A percentile compares a stretch with the other conserved stretches of the same genome.
These are phyloP conservation scores for Wolfiporia cocos DNA, from an alignment of 1,284 basidiomycete species.

Conservation along the genomic window DNA sequence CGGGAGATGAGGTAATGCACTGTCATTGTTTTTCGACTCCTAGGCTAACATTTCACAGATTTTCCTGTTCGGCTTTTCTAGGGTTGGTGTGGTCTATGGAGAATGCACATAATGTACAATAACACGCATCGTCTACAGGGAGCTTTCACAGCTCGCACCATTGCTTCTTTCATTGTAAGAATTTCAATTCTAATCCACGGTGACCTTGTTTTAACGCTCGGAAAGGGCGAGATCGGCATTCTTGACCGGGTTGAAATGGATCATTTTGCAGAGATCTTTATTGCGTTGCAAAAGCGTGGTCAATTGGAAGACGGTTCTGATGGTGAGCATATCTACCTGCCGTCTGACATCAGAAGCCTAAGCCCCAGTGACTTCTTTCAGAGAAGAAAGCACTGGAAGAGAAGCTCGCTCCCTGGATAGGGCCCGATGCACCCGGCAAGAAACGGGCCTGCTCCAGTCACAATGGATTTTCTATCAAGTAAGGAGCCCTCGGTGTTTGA, in stretches of 20 bases:
- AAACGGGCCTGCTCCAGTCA: slow-evolving; percentile 38
- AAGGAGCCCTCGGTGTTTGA: slow-evolving; percentile 12
- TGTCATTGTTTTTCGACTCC: neutral
- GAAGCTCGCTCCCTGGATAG: slow-evolving; percentile 47
- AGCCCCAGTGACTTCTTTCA: slow-evolving; percentile 22
- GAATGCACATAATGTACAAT: too few relatives aligned
- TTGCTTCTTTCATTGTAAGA: slow-evolving; percentile 61
- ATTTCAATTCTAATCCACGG: neutral
- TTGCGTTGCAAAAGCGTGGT: slow-evolving; percentile 53
- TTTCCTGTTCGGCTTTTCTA: slow-evolving; percentile 71
- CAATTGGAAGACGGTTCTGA: slow-evolving; percentile 36
- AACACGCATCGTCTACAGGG: slow-evolving; percentile 32
- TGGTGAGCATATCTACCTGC: slow-evolving; percentile 27
- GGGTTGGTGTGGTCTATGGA: too few relatives aligned
- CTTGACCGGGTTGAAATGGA: slow-evolving; percentile 66
- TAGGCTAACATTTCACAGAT: slow-evolving; percentile 32
- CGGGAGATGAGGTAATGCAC: slow-evolving; percentile 58
- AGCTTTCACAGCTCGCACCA: slow-evolving; percentile 68
- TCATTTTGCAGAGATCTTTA: slow-evolving; percentile 56
- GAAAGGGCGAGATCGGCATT: slow-evolving; percentile 43
- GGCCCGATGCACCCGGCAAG: slow-evolving; percentile 43
- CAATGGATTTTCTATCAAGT: slow-evolving; percentile 58
- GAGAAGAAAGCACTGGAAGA: slow-evolving; percentile 37
- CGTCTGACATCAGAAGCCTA: too few relatives aligned
- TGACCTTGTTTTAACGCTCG: too few relatives aligned